Base-by-base conservation (phyloP, 1,284 basidiomycete genomes). In the Heterobasidion annosum region DNA sequence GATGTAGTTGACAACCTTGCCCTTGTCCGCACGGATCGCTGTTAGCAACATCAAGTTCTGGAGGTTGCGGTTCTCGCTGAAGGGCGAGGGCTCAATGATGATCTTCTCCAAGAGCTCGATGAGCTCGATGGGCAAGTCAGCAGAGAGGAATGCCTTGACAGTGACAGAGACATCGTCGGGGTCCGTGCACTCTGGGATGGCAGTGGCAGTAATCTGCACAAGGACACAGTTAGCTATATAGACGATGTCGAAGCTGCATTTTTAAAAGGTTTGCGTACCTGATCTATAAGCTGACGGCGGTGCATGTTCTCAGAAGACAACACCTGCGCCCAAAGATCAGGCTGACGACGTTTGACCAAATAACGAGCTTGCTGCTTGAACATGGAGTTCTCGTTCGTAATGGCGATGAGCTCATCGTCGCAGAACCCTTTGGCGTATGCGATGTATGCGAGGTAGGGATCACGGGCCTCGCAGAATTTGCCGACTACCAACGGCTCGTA, bases 281-380 rank as follows among this genome's bases (percentile, higher is more conserved):
- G 97, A 70, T 99, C 97, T 65, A 99, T 90, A 56, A 99, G 82
- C 61, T 91, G 85, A 60, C 96, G 88, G 59, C 94, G 91, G 69
- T 99, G 86, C 51, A 94, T 83, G 67, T 97, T 98, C 64, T 96
- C 94, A 8, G 84, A 79, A 25, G 83, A 77, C 54, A 99, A 85
- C 44, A 99, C 97, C 72, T 98, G 93, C 2, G 88, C 85, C 97
- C 97, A 99, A 48, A 99, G 85, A 61, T 99, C 96, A 25, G 92
- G 84, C 61, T 95, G 88, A 59, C 96, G 91, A 61, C 97, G 87
- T 75, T 96, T 98, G 67, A 98, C 93, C 58, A 99, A 85, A 74
- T 99, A 99, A 43, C 97, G 86, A 53, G 97, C 92, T 72, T 99
- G 97, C 68, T 99, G 96, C 75, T 99, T 99, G 83, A 97, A 99